Base-by-base conservation (phyloP, 768 basidiomycete genomes). In the Chalciporus pseudorubinellus region DNA sequence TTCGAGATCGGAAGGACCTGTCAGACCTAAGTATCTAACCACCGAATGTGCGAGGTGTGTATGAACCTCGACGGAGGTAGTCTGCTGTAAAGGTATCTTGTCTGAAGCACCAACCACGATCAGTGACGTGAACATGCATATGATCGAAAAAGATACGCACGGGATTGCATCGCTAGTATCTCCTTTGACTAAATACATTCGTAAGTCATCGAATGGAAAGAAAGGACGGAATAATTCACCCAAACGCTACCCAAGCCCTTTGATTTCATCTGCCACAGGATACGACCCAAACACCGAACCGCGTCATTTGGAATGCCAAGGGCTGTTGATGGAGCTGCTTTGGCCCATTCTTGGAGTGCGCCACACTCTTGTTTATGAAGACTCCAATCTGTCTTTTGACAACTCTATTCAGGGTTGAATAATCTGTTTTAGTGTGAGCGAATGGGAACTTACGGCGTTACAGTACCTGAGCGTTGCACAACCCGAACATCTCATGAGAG, bases 391-490 rank as follows among this genome's bases (percentile, higher is more conserved):
- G 66, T 63, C 36, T 70, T 82, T 72, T 92, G 90, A 60, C 91
- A 93, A 34, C 84, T 90, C 59, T 60, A 33, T 40, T 34, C 31
- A 22, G 44, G 26, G 10, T 11, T 39, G 39, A 57, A 38, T 28
- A 19, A 51, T 36, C 16, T 14, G n/a, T 19, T 12, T 31, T 28
- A 31, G 5, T n/a, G 13, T 1, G 19, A 29, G 24, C 13, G 11
- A 14, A 19, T 18, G 9, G 43, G 13, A 5, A 70, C 85, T 33
- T 62, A 92, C 90, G 14, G 73, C 55, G 48, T 85, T 78, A 63
- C 95, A 98, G 60, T 98, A 98, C 61, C 80, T 77, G 1, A 90
- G 63, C 0, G 72, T 69, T 44, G 78, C 79, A 65, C 95, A 98
- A 6, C 73, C 75, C 0, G 85, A 81, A 66, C 95, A 98, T 44